Base-by-base conservation (phyloP, 163 green algal genomes). In the Trebouxia gelatinosa region DNA sequence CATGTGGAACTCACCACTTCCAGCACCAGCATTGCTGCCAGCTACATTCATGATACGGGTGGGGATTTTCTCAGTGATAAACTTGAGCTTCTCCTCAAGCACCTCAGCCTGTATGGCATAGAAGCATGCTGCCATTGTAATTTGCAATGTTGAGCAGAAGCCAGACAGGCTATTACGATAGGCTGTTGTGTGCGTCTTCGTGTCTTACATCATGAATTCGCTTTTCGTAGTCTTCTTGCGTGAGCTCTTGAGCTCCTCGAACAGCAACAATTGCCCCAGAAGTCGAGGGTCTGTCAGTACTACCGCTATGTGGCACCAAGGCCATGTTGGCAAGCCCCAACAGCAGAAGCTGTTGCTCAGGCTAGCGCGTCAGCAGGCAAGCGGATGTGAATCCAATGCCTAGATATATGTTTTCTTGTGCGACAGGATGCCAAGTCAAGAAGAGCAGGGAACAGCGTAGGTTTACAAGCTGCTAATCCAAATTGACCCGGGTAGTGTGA, bases 21-120 rank as follows among this genome's bases (percentile, higher is more conserved):
- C 91, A 26, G 93, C 92, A 11, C 93, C 93, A 37, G 93, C 93
- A 80, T 89, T 92, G 71, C 83, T 92, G 68, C 93, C 92, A 59
- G 84, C 89, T 5, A 92, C 84, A 64, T 95, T 91, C 82, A 92
- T 92, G 0, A 89, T 87, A 1, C 88, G 71, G 21, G 90, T 93
- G 23, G 93, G 92, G n/a, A 97, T 83, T 23, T 89, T 88, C 68
- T 97, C 91, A 34, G 94, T 88, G 61, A 97, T 96, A 70, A 89
- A 85, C 34, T 90, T 90, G n/a, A 97, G 87, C 84, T 96, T 96
- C 43, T 88, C 85, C 62, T 96, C 92, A n/a, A 96, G 77, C 51
- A 91, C 87, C 67, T 92, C 85, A 35, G 91, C 92, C 86, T 97
- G 84, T n/a, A 48, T 26, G 1, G 26, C 65, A 70, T 37, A 31